A percentile compares a stretch with the other conserved stretches of the same genome.
phyloP scores from a whole-genome alignment of 2,329 filamentous ascomycete species.

The Fusarium nelsonii region DNA sequence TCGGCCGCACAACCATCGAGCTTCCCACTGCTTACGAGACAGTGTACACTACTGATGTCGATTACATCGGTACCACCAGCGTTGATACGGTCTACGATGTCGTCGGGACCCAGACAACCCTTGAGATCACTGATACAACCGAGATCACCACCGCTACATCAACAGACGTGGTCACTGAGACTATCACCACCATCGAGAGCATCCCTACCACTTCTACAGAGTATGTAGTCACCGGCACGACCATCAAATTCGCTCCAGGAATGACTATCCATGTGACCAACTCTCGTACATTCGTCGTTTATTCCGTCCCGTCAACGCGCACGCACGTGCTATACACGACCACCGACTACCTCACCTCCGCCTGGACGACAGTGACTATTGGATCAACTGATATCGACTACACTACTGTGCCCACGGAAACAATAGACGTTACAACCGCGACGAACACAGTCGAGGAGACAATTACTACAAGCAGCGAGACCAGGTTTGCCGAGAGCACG shows the following conservation, averaged over 20 bases:
- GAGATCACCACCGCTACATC: constrained; percentile 18
- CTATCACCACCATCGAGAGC: constrained; percentile 9
- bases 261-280: constrained; percentile 11
- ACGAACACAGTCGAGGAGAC: constrained; percentile 6
- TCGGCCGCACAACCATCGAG: not conserved
- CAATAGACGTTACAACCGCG: constrained; percentile 6
- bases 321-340: constrained; percentile 17
- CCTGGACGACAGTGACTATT: constrained; percentile 12
- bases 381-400: constrained; percentile 9
- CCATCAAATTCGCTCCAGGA: constrained; percentile 1
- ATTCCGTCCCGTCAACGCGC: constrained; percentile 5
- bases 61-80: constrained; percentile 12
- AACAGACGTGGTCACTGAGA: constrained; percentile 5
- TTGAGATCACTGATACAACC: constrained; percentile 4
- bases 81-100: constrained; percentile 9
- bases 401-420: constrained; percentile 10
- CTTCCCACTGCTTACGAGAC: constrained; percentile 17
- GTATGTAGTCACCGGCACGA: constrained; percentile 10
- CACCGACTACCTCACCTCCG: constrained; percentile 3
- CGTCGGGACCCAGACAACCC: not conserved
- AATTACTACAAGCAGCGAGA: constrained; percentile 7
- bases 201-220: constrained; percentile 14
- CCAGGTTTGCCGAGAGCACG: not conserved
- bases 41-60: constrained; percentile 5
- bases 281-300: constrained; percentile 14